Percentiles rank a stretch among this genome's conserved stretches.
These are phyloP conservation scores for Aureobasidium namibiae DNA, from an alignment of 2,329 filamentous ascomycete species.

Conservation along the genomic window DNA sequence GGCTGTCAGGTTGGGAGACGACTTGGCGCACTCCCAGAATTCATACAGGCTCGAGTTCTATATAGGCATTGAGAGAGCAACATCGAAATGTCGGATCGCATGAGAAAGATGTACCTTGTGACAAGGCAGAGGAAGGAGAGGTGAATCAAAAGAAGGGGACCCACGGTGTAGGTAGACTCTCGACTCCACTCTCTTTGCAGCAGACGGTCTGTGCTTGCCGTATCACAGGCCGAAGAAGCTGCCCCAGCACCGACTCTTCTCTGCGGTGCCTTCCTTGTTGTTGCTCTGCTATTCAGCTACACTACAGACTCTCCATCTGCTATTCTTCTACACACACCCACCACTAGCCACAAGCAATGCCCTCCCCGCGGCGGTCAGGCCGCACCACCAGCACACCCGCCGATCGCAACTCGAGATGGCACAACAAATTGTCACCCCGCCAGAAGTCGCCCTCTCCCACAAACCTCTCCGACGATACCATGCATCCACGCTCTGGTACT, in stretches of 20 bases:
- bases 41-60: not conserved
- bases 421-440: constrained; percentile 64
- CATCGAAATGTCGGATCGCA: not conserved
- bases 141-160: too few species aligned
- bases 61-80: not conserved
- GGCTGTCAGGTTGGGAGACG: not conserved
- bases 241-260: not conserved
- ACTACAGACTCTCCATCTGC: not conserved
- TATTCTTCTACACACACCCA: not conserved
- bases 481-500: constrained; percentile 38
- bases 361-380: constrained; percentile 7
- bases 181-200: not conserved
- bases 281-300: not conserved
- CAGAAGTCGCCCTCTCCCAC: constrained; percentile 67
- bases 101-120: not conserved
- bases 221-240: not conserved
- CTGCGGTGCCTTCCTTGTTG: not conserved
- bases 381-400: constrained; percentile 19
- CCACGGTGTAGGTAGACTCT: not conserved
- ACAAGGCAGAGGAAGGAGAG: not conserved
- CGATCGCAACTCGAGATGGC: constrained; percentile 63
- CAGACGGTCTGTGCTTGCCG: not conserved
- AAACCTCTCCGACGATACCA: constrained; percentile 56
- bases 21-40: constrained; percentile 1
- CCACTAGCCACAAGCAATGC: not conserved